Evolutionary conservation across 495 filamentous ascomycete genomes (phyloP), one percentile per base, ranked within the genome.

Genomic region (Penicillium subrubescens): DNA sequence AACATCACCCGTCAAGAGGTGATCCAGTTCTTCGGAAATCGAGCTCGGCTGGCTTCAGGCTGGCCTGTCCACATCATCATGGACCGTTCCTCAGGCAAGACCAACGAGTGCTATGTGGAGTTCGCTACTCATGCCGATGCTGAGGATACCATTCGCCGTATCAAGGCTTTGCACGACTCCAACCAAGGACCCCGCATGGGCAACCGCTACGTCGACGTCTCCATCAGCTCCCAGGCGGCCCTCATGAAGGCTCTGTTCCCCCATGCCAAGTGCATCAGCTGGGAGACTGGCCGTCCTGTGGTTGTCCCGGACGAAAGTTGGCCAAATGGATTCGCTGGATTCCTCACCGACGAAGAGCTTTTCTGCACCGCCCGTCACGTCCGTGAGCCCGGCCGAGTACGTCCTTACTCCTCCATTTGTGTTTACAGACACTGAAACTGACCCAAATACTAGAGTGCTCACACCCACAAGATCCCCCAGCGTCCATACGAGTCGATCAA

Each of bases 11-110:
- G 88, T n/a, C 65, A 83, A 8, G 90, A 93, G 64, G 81, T 93
- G 23, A 75, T 85, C 35, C 87, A 89, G 14, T 86, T 92, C 69
- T 75, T 93, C 12, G 90, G 90, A n/a, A 84, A 85, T n/a, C 84
- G 83, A 62, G 84, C 88, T 41, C 60, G 68, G 35, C 78, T 80
- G 48, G 84, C 87, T 51, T 66, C 74, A 2, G 81, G 88, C 7
- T 87, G 86, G 57, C 81, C 89, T 0, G 77, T 94, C 11, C 92
- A 95, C 67, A 92, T 95, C 64, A 90, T 93, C 66, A 92, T 95
- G 90, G 92, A 94, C 56, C 88, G 90, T 8, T 79, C 86, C 0
- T 91, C 89, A 1, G 84, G 84, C 53, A 94, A 94, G 82, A 94
- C 92, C 0, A 86, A 88, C 74, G 90, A 93, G 57, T 89, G 84